phyloP scores from a whole-genome alignment of 208 protist genomes.

The Trypanosoma conorhini region DNA sequence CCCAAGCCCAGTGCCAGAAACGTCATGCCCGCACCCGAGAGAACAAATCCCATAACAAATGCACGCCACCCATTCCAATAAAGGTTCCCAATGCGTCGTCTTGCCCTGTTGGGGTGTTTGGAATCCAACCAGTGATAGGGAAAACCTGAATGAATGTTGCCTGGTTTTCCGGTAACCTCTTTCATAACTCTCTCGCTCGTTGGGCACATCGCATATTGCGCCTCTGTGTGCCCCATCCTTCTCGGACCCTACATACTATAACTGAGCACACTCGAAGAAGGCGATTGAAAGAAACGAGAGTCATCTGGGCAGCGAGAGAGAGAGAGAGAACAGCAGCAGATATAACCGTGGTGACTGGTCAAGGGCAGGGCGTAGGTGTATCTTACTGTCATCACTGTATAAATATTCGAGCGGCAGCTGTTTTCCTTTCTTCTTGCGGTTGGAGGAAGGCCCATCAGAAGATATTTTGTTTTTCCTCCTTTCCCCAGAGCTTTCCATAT shows the following conservation, averaged over 20 bases:
- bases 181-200: not conserved
- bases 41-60: constrained; percentile 63
- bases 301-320: too few relatives aligned
- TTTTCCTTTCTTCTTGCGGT: too few relatives aligned
- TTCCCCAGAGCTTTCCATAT: too few relatives aligned
- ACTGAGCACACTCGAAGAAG: not conserved
- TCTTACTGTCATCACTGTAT: too few relatives aligned
- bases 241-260: not conserved
- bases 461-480: too few relatives aligned
- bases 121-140: constrained; percentile 41
- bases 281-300: too few relatives aligned
- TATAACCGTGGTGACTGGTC: not conserved
- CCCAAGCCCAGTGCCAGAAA: constrained; percentile 42
- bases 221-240: not conserved
- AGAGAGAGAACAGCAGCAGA: not conserved
- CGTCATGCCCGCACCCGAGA: constrained; percentile 59
- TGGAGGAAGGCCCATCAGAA: too few relatives aligned
- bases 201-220: too few relatives aligned
- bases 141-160: not conserved
- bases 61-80: constrained; percentile 76
- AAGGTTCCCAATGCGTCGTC: constrained; percentile 61
- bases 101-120: constrained; percentile 42
- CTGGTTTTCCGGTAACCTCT: not conserved
- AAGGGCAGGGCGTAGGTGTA: too few relatives aligned
- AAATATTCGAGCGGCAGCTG: too few relatives aligned